Base-by-base conservation (phyloP, 1,284 basidiomycete genomes). In the Blastosporella zonata region DNA sequence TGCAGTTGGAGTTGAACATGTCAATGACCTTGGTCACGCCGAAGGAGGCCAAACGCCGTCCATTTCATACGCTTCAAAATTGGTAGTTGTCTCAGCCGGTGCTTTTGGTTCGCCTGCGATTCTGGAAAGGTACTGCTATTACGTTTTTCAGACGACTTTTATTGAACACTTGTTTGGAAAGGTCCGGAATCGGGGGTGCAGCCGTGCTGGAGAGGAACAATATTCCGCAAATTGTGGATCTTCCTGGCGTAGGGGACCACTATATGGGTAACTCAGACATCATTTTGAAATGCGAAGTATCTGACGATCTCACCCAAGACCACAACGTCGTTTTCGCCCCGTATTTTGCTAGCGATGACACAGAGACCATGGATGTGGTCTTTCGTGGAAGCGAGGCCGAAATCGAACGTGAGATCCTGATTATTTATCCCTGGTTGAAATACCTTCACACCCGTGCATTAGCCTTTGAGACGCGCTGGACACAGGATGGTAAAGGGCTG, bases 1-100 rank as follows among this genome's bases (percentile, higher is more conserved):
- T 15, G 82, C 81, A 2, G 69, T 74, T 2, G 82, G 82, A 0
- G 72, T 85, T 7, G 78, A 82, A 59, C 82, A 80, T 53, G 56
- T 71, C 6, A 60, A 70, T 48, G 77, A 76, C 40, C n/a, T 23
- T 17, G 38, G 31, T 15, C 45, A 46, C 43, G 28, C 50, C 15
- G 39, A 55, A 18, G 46, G 46, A 18, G 40, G 27, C n/a, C 42
- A 35, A 28, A 41, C 49, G 34, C 15, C 43, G 4, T 38, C 43
- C 6, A 56, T 55, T 1, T 73, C 64, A 2, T 61, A 54, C 22
- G 74, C 73, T 6, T 64, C 62, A 23, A 69, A 63, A 8, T 58
- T 79, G 0, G 70, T 81, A 0, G 66, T 81, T 6, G 28, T 81
- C 9, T 72, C 75, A 3, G 68, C 70, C 0, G 79, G 80, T 0